These are phyloP conservation scores for Aspergillus puulaauensis DNA, from an alignment of 2,329 filamentous ascomycete species.

Conservation along the genomic window DNA sequence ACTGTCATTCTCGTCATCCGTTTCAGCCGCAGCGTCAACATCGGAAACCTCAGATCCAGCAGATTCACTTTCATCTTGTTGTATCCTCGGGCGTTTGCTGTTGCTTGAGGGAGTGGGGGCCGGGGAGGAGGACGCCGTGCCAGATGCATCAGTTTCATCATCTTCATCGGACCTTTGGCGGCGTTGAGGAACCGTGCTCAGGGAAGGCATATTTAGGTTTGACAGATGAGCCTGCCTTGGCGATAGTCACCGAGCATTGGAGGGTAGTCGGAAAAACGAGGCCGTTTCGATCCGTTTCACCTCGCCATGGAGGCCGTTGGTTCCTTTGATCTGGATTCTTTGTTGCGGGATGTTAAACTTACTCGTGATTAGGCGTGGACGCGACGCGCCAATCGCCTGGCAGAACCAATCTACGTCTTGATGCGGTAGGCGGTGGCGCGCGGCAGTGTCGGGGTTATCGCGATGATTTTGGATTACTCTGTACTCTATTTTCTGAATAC, in stretches of 20 bases:
- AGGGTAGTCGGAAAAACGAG: neutral
- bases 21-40: neutral
- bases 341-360: slow-evolving; percentile 3
- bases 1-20: slow-evolving; percentile 19
- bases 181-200: slow-evolving; percentile 26
- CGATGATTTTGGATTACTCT: neutral
- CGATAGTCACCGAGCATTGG: slow-evolving; percentile 5
- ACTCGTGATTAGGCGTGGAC: slow-evolving; percentile 14
- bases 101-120: slow-evolving; percentile 23
- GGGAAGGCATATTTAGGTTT: slow-evolving; percentile 28
- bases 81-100: slow-evolving; percentile 34
- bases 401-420: slow-evolving; percentile 19
- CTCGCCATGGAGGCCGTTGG: neutral
- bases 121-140: neutral
- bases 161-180: slow-evolving; percentile 30
- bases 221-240: slow-evolving; percentile 7
- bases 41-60: slow-evolving; percentile 7
- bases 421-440: slow-evolving; percentile 25
- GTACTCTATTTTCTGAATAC: neutral
- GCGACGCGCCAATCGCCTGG: slow-evolving; percentile 27
- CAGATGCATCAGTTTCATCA: slow-evolving; percentile 18
- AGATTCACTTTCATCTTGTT: slow-evolving; percentile 21
- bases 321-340: neutral
- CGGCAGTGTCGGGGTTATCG: slow-evolving; percentile 7
- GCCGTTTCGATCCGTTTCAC: neutral